Base-by-base conservation (phyloP, 257 asterid species). In the Salvia splendens region DNA sequence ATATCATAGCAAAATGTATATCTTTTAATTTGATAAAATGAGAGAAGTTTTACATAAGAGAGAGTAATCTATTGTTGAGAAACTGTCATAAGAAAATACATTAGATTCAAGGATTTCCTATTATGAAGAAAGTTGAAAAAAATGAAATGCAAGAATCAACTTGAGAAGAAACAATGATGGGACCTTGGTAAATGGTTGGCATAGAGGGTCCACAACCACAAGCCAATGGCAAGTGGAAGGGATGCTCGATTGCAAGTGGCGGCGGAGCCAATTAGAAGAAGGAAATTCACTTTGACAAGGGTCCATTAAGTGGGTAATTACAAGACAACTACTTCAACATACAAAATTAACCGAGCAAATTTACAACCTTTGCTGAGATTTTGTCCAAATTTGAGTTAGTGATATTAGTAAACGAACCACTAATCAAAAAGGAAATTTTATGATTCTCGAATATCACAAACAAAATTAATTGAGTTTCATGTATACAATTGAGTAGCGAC, bases 101-200 rank as follows among this genome's bases (percentile, higher is more conserved):
- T 15, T 47, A 63, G 2, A 16, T 47, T 61, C 12, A 17, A 64
- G 20, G 12, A 5, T 53, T 9, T 33, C 2, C 7, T 30, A 55
- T 14, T 6, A 9, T 11, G 52, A 68, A 68, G 35, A 55, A 15
- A 10, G 47, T n/a, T 30, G 12, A 42, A 54, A 54, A 24, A 24
- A 24, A 41, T 5, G 5, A 16, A 30, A 2, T 38, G 6, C 42
- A 38, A 50, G 57, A 41, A 32, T 60, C 5, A 30, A 11, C 15
- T 60, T 60, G 73, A 32, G 59, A 52, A 52, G 40, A 60, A 59
- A 5, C 33, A 60, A 73, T 51, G 8, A 60, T 67, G 52, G 63
- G 63, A 12, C 30, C 68, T 49, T 38, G 9, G 10, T 45, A 73
- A 65, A 73, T 65, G 69, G 64, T 28, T 7, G 73, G 49, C 40